Base-by-base conservation (phyloP, 1,139 yeast genomes). In the Taphrina wiesneri region DNA sequence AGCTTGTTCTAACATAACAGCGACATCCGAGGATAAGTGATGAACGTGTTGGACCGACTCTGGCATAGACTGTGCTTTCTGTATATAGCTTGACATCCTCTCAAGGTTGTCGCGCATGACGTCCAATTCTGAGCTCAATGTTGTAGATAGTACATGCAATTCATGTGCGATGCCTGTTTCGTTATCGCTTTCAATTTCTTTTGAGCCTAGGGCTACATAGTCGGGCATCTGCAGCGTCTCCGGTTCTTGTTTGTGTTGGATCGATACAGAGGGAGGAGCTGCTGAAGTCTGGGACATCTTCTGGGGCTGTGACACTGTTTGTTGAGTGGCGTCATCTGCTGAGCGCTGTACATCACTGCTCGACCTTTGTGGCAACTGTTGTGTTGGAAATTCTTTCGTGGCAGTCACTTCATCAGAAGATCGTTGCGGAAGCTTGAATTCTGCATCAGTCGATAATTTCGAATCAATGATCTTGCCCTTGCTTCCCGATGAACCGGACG, bases 111-210 rank as follows among this genome's bases (percentile, higher is more conserved):
- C 34, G 19, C 60, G 45, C 28, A 65, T 56, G 23, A 65, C 19
- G 15, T 65, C 60, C 36, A 65, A 39, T 52, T 65, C 63, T 19
- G 53, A 41, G n/a, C 54, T 36, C 30, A 49, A 15, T 2, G 54
- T 49, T 13, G 34, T 21, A 17, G 54, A 25, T 17, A 49, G 19
- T 2, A 28, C 36, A 30, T 49, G 54, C 54, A 49, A 28, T 25
- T 49, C 54, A 11, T 17, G 54, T 26, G 54, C 54, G 9, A 49
- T 26, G 7, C 23, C 39, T 49, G 21, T n/a, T 17, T 49, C 36
- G 11, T 26, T 28, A 9, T 2, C 21, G 11, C 11, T 30, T 7
- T 13, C 36, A 13, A 49, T 11, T 3, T 11, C 3, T 17, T 19
- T 23, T 13, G 36, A 28, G 39, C 17, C 21, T 2, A 49, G 26